phyloP scores from a whole-genome alignment of 1,139 yeast species.

The Saccharomyces pastorianus region DNA sequence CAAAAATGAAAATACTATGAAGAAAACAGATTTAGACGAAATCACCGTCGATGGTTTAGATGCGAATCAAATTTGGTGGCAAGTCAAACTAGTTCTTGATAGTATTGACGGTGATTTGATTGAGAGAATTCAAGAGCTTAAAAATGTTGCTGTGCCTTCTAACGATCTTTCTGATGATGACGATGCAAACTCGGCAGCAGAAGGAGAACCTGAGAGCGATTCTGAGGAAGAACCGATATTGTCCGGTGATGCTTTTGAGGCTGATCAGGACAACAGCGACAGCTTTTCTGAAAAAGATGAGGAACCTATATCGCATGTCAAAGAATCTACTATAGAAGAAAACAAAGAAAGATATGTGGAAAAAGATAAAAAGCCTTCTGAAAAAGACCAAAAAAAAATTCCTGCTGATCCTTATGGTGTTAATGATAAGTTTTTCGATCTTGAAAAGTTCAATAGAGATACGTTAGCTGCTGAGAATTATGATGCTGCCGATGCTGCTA shows the following conservation, averaged over 20 bases:
- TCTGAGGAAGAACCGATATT: not conserved
- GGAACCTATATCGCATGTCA: not conserved
- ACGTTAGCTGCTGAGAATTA: conserved; percentile 61
- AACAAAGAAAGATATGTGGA: conserved; percentile 21
- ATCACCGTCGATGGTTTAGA: conserved; percentile 80
- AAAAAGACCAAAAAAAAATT: conserved; percentile 9
- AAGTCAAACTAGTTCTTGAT: conserved; percentile 74
- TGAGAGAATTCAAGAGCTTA: conserved; percentile 40
- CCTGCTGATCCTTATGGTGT: conserved; percentile 44
- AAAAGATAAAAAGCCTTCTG: conserved; percentile 12
- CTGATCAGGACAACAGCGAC: not conserved
- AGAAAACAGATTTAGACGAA: conserved; percentile 69
- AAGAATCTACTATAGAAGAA: conserved; percentile 10
- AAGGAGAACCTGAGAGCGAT: conserved; percentile 6
- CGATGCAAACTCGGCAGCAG: conserved; percentile 7
- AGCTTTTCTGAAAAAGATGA: not conserved
- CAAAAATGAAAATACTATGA: conserved; percentile 24
- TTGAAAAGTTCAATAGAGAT: conserved; percentile 80
- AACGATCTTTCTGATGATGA: conserved; percentile 1
- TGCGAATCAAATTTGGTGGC: conserved; percentile 90
- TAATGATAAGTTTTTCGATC: conserved; percentile 77
- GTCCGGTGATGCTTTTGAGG: not conserved
- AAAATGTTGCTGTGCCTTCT: conserved; percentile 26
- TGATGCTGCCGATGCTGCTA: conserved; percentile 35
- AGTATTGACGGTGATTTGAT: conserved; percentile 54